Base-by-base conservation (phyloP, 345 rosid species). In the Abelmoschus esculentus region DNA sequence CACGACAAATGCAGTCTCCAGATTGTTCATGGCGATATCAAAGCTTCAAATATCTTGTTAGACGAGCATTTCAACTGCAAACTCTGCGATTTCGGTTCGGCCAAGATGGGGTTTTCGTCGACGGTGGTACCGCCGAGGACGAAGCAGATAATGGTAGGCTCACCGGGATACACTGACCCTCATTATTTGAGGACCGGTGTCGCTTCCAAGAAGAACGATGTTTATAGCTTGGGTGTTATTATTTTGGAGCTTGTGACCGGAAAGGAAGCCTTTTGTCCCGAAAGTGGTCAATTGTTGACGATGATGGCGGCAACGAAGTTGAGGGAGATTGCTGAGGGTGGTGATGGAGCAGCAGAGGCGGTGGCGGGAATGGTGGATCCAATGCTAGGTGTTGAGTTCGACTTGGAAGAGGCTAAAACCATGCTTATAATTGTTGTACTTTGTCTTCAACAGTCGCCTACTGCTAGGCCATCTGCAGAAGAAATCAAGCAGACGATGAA, bases 151-250 rank as follows among this genome's bases (percentile, higher is more conserved):
- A 49, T 49, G 17, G 14, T 49, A 14, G 17, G 53, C 6, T 49
- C 98, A 59, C 96, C 91, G 1, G 98, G 96, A 11, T 92, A 92
- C 75, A 88, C 91, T 0, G 98, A 92, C 58, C 98, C 98, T 15
- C 96, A 86, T 49, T 92, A 88, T 80, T 78, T 92, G 44, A 83
- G 85, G 74, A 90, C 96, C 0, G 98, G 97, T 28, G 76, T 90
- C 6, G 86, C 93, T 7, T 89, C 97, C 0, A 87, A 89, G 79
- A 93, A 89, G 82, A 93, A 86, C 76, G 97, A 90, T 61, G 80
- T 93, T 67, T 93, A 87, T 81, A 86, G 97, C 75, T 86, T 77
- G 62, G 98, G 98, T 13, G 98, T 93, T 22, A 75, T 93, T 44
- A 57, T 89, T 60, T 75, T 93, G 53, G 98, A 90, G 75, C 82